Percentiles rank a stretch among this genome's conserved stretches.
Conservation (phyloP, 1,284 basidiomycete species). For the Cryptococcus deneoformans region DNA sequence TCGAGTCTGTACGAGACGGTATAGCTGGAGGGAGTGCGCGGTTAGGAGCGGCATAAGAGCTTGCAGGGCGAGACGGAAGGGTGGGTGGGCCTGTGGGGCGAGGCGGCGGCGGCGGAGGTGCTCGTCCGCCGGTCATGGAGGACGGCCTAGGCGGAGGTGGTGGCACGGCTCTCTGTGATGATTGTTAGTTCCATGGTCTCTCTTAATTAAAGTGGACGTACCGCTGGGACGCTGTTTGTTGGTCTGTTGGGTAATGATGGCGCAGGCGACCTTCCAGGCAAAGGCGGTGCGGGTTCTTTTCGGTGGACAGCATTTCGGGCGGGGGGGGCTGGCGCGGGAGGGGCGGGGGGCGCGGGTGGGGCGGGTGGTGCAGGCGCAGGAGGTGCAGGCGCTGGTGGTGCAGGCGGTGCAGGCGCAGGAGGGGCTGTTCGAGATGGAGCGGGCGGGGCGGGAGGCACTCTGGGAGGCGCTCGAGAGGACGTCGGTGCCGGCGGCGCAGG, state of each 20-base stretch:
- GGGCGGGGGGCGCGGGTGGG: neutral
- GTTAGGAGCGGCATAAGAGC: slow-evolving; percentile 17
- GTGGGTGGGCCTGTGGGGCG: slow-evolving; percentile 44
- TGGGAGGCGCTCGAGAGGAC: too few species aligned
- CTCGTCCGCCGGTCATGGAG: slow-evolving; percentile 13
- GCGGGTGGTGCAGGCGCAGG: neutral
- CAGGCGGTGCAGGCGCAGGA: too few species aligned
- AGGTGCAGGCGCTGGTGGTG: too few species aligned
- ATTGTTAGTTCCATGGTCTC: neutral
- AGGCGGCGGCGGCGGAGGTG: slow-evolving; percentile 42
- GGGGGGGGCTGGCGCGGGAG: neutral
- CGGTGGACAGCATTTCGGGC: too few species aligned
- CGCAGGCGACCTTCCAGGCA: slow-evolving; percentile 51
- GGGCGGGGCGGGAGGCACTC: too few species aligned
- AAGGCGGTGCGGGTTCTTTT: slow-evolving; percentile 26
- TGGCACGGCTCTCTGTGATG: slow-evolving; percentile 21
- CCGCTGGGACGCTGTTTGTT: slow-evolving; percentile 25
- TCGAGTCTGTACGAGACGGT: slow-evolving; percentile 5
- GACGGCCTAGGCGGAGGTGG: slow-evolving; percentile 38
- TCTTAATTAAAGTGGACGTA: slow-evolving; percentile 6
- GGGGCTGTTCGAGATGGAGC: too few species aligned
- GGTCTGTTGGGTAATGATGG: slow-evolving; percentile 35
- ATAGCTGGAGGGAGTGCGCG: slow-evolving; percentile 25
- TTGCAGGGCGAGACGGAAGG: slow-evolving; percentile 31
- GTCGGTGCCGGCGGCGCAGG: too few species aligned